phyloP scores from a whole-genome alignment of 192 early-diverging fungal species.

The Lobulomyces angularis region DNA sequence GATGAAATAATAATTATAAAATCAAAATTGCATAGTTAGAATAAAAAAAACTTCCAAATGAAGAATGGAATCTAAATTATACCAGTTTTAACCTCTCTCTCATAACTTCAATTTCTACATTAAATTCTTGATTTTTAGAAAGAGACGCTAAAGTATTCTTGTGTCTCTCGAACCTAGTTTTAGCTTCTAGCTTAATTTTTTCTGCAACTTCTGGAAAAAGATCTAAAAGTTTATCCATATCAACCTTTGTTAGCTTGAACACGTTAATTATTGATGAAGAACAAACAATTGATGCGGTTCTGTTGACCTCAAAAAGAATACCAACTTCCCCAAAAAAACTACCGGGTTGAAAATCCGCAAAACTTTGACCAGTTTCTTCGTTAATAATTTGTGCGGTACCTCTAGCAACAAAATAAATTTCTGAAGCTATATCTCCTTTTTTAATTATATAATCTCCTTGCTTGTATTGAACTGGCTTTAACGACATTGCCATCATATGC shows the following conservation, averaged over 20 bases:
- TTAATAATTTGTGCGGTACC: conserved; percentile 34
- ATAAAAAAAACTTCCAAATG: too few relatives aligned
- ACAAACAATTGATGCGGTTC: conserved; percentile 38
- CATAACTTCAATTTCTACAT: conserved; percentile 41
- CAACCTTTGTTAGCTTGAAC: conserved; percentile 31
- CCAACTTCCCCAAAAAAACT: conserved; percentile 45
- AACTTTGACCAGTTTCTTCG: conserved; percentile 23
- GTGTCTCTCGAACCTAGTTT: conserved; percentile 25
- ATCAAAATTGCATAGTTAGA: too few relatives aligned
- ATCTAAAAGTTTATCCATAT: conserved; percentile 26
- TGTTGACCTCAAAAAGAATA: conserved; percentile 27
- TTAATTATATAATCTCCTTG: conserved; percentile 22
- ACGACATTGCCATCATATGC: conserved; percentile 31
- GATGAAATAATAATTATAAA: too few relatives aligned
- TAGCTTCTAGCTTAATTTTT: conserved; percentile 34
- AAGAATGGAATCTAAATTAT: conserved; percentile 5
- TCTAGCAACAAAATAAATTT: conserved; percentile 40
- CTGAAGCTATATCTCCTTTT: conserved; percentile 34
- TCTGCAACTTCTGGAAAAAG: conserved; percentile 30
- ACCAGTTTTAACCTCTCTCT: conserved; percentile 37
- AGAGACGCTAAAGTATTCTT: conserved; percentile 25
- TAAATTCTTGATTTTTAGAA: conserved; percentile 14
- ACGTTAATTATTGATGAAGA: conserved; percentile 19
- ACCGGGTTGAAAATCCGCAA: conserved; percentile 35
- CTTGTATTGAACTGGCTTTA: conserved; percentile 31